Evolutionary conservation across 139 green algal genomes (phyloP).

Genomic region (Chlamydomonas sp.): DNA sequence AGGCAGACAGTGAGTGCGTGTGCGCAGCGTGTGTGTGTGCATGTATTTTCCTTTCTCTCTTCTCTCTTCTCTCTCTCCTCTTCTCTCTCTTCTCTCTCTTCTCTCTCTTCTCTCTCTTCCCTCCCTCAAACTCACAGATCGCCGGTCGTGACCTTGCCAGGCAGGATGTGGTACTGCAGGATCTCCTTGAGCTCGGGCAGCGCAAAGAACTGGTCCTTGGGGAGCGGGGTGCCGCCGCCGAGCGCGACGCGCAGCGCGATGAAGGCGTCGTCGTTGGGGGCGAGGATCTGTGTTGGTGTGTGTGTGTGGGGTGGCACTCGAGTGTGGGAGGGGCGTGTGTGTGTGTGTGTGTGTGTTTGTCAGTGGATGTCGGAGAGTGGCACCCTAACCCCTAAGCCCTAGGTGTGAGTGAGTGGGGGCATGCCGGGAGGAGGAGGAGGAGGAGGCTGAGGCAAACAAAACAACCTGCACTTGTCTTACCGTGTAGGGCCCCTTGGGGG

Average conservation of each 20-base stretch:
- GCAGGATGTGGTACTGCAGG: conserved; percentile 58
- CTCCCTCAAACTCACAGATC: not conserved
- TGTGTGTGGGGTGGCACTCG: too few species aligned
- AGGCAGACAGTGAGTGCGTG: too few species aligned
- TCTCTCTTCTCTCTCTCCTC: not conserved
- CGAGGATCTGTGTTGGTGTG: conserved; percentile 48
- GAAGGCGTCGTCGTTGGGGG: conserved; percentile 52
- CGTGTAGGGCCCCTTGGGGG: conserved; percentile 43
- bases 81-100: not conserved
- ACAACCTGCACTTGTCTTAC: conserved; percentile 19
- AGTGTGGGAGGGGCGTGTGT: too few species aligned
- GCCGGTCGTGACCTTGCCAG: conserved; percentile 42
- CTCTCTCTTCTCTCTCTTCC: not conserved
- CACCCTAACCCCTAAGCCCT: too few species aligned
- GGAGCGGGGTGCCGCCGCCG: conserved; percentile 35
- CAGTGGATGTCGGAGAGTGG: too few species aligned
- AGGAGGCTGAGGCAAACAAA: not conserved
- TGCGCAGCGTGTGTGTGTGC: too few species aligned
- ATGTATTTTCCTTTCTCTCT: not conserved
- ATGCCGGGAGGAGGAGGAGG: not conserved
- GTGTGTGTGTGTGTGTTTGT: too few species aligned
- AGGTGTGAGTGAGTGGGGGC: not conserved
- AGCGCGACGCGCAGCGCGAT: conserved; percentile 37
- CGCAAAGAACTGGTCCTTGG: conserved; percentile 32
- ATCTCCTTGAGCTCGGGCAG: conserved; percentile 57